Evolutionary conservation across 2,329 filamentous ascomycete genomes (phyloP), one percentile per base, ranked within the genome.

Genomic region (Calonectria pauciramosa): DNA sequence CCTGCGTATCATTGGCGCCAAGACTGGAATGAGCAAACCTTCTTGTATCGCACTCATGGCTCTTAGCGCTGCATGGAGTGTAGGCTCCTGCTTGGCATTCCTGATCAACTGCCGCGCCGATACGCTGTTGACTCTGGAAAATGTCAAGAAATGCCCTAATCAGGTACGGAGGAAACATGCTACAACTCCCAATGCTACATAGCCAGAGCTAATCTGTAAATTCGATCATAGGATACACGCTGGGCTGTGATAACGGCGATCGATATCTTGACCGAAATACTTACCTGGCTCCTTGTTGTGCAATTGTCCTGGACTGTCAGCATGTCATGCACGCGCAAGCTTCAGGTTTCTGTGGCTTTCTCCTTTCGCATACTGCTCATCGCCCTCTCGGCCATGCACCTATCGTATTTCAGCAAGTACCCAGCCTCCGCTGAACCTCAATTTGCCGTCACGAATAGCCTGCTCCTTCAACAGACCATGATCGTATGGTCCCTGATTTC

Each of bases 281-380:
- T 78, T 0, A 73, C 73, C 18, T 77, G 73, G 32, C 36, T 74
- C 0, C 73, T 79, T 3, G 52, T 79, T 3, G 23, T 79, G 0
- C 75, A 75, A 32, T 10, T 79, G 1, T 76, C 75, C 0, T 75
- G 76, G 73, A 68, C 71, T 4, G 73, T 79, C 63, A 78, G 71
- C 11, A 76, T 77, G 16, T 76, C 76, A 1, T 75, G 76, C 1
- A 60, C 11, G 41, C 71, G 71, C 9, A 78, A 75, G 7, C 77
- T 60, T 11, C 78, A 80, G 23, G 76, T 79, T 11, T 44, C 75
- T 3, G 56, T 71, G 49, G 78, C 75, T 0, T 79, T 79, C 4
- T 76, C 78, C 2, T 79, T 79, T 52, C 78, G 78, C 2, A 41
- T 79, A 13, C 78, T 76, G 0, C 78, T 79, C 9, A 74, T 79